phyloP scores from a whole-genome alignment of 495 filamentous ascomycete species.

The Aspergillus asperescens region DNA sequence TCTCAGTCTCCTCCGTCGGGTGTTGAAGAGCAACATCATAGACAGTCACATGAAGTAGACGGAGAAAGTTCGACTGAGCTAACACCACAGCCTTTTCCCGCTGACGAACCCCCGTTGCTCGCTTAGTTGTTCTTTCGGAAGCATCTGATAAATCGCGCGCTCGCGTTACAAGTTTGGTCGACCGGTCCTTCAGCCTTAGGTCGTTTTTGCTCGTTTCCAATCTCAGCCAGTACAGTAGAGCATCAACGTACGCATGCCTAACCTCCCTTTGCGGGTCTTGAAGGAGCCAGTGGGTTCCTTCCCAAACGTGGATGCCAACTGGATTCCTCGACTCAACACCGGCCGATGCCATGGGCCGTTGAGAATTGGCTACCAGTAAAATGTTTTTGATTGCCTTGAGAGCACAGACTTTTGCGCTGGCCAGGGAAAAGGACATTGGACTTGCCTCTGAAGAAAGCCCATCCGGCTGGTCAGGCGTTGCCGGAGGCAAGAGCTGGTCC shows the following conservation, averaged over 20 bases:
- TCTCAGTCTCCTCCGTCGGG: slow-evolving; percentile 62
- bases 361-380: slow-evolving; percentile 68
- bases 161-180: slow-evolving; percentile 32
- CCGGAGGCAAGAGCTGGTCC: slow-evolving; percentile 32
- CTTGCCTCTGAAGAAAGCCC: slow-evolving; percentile 22
- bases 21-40: slow-evolving; percentile 78
- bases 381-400: slow-evolving; percentile 78
- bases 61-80: slow-evolving; percentile 64
- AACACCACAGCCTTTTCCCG: slow-evolving; percentile 53
- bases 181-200: slow-evolving; percentile 54
- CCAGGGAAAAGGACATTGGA: slow-evolving; percentile 59
- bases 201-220: slow-evolving; percentile 70
- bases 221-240: slow-evolving; percentile 73
- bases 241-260: slow-evolving; percentile 75
- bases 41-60: slow-evolving; percentile 77
- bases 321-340: slow-evolving; percentile 62
- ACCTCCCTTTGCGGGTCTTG: slow-evolving; percentile 71
- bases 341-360: slow-evolving; percentile 52
- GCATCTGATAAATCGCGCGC: slow-evolving; percentile 26
- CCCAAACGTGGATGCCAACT: slow-evolving; percentile 77
- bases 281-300: slow-evolving; percentile 85
- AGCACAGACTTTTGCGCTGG: slow-evolving; percentile 66
- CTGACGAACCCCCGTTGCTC: slow-evolving; percentile 46
- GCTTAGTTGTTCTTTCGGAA: slow-evolving; percentile 45
- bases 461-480: slow-evolving; percentile 38